Percentiles rank a stretch among this genome's conserved stretches.
phyloP scores from a whole-genome alignment of 2,329 filamentous ascomycete genomes.

The Aaosphaeria arxii region DNA sequence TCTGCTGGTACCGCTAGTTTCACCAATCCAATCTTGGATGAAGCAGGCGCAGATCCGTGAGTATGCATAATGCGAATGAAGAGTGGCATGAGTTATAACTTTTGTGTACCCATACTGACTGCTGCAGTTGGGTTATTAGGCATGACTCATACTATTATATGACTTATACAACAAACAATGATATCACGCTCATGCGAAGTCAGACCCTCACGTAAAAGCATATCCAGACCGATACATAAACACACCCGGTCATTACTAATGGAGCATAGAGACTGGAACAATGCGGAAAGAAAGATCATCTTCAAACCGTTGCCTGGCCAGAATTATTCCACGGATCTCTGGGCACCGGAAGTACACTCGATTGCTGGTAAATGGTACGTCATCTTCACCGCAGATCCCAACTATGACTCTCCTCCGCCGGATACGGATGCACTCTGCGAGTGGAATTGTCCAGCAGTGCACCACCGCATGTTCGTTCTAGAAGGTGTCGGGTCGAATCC shows the following conservation, averaged over 20 bases:
- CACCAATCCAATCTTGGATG: constrained; percentile 44
- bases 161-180: constrained; percentile 43
- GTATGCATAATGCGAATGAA: constrained; percentile 5
- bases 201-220: constrained; percentile 35
- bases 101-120: background rate
- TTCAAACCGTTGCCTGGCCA: constrained; percentile 41
- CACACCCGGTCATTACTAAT: background rate
- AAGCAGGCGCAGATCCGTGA: constrained; percentile 44
- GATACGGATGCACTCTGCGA: constrained; percentile 49
- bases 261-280: constrained; percentile 38
- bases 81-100: too few species aligned
- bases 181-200: constrained; percentile 45
- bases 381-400: constrained; percentile 53
- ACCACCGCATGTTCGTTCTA: constrained; percentile 53
- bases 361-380: constrained; percentile 49
- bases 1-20: constrained; percentile 25
- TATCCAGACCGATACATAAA: background rate
- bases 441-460: constrained; percentile 49
- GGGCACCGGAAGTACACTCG: constrained; percentile 52
- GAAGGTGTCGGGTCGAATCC: constrained; percentile 43
- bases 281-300: constrained; percentile 42
- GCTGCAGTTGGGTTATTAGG: constrained; percentile 41
- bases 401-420: constrained; percentile 45
- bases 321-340: constrained; percentile 48
- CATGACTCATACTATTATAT: constrained; percentile 44